Evolutionary conservation across 257 asterid species (phyloP).

Genomic region (Solanum sejunctum): DNA sequence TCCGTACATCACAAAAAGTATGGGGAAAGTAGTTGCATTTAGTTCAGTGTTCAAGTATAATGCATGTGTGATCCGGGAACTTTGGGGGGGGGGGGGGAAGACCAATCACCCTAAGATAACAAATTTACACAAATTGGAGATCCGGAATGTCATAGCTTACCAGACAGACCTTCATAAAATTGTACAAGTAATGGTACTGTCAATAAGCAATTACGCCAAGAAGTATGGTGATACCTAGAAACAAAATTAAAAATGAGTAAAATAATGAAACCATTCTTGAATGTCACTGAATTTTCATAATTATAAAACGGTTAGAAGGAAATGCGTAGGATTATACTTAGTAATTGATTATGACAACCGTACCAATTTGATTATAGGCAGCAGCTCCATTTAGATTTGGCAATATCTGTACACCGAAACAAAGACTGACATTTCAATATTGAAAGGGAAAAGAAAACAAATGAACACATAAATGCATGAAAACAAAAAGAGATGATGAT

Average conservation of each 20-base stretch:
- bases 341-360: background rate
- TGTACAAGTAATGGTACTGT: background rate
- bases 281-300: background rate
- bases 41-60: background rate
- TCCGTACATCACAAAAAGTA: background rate
- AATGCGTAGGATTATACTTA: background rate
- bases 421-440: background rate
- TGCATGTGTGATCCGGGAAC: background rate
- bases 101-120: background rate
- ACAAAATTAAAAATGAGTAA: background rate
- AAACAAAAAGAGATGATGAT: background rate
- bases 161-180: background rate
- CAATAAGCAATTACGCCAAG: background rate
- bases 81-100: no score
- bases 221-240: background rate
- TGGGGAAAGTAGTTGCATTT: background rate
- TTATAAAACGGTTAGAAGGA: background rate
- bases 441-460: background rate
- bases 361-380: background rate
- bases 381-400: background rate
- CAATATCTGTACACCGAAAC: background rate
- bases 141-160: background rate
- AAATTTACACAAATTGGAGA: background rate
- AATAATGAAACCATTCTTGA: background rate
- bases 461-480: background rate